These are phyloP conservation scores for Trametes versicolor DNA, from an alignment of 1,284 basidiomycete genomes.

Conservation along the genomic window DNA sequence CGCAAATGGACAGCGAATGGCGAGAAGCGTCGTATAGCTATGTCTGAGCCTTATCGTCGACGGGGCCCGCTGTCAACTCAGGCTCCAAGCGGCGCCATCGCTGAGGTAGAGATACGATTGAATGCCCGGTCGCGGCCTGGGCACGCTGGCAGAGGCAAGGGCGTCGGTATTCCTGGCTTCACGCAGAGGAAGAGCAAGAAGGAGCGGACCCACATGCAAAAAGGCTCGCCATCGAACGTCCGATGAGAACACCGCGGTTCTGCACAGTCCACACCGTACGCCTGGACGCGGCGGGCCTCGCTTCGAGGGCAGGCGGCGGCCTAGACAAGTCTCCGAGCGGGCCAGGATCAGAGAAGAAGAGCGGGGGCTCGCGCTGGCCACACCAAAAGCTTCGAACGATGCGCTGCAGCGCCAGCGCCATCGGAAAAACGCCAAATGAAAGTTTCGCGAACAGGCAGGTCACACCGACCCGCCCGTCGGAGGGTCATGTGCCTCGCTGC, in stretches of 20 bases:
- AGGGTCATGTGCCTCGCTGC: neutral
- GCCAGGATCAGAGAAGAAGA: conserved; percentile 22
- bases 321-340: conserved; percentile 23
- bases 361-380: neutral
- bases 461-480: neutral
- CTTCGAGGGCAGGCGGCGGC: conserved; percentile 1
- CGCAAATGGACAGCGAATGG: conserved; percentile 1
- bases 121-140: neutral
- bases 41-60: neutral
- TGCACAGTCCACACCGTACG: neutral
- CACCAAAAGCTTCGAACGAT: conserved; percentile 1
- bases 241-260: neutral
- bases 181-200: neutral
- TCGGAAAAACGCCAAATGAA: conserved; percentile 1
- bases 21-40: neutral
- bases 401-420: conserved; percentile 1
- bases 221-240: neutral
- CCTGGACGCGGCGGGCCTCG: neutral
- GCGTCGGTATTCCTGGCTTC: neutral
- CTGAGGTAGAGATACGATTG: neutral
- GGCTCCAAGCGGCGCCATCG: neutral
- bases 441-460: neutral
- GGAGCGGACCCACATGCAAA: neutral
- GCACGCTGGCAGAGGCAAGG: neutral
- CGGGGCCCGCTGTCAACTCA: neutral